Evolutionary conservation across 441 rosid genomes (phyloP).

Genomic region (Jatropha multifida): DNA sequence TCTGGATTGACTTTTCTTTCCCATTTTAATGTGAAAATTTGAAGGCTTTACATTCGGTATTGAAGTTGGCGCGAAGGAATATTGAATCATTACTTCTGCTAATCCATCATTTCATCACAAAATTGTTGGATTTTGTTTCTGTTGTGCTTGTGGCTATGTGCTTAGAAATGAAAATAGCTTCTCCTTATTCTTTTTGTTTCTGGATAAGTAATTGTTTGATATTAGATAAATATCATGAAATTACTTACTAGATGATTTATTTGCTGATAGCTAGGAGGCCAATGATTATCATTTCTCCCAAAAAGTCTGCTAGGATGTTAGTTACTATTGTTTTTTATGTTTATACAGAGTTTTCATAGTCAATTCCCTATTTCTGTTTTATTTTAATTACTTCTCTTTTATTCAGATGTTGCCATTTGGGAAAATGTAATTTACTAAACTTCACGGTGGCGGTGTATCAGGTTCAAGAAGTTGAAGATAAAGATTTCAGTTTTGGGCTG

Average conservation of each 20-base stretch:
- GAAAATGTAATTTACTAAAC: background rate
- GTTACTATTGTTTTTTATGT: too few relatives aligned
- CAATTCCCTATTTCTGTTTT: too few relatives aligned
- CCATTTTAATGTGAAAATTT: too few relatives aligned
- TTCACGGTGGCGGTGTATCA: slow-evolving; percentile 4
- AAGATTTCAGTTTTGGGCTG: background rate
- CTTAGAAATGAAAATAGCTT: background rate
- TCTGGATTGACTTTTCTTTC: too few relatives aligned
- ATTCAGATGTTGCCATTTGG: background rate
- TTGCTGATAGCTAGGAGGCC: background rate
- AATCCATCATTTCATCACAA: background rate
- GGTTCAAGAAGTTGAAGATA: slow-evolving; percentile 6
- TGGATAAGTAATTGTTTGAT: too few relatives aligned
- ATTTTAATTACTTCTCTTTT: background rate
- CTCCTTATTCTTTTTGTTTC: background rate
- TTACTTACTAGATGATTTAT: background rate
- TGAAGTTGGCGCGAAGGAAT: too few relatives aligned
- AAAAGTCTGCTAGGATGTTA: too few relatives aligned
- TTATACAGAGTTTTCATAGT: too few relatives aligned
- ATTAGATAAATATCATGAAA: too few relatives aligned
- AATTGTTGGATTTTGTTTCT: background rate
- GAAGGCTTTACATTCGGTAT: too few relatives aligned
- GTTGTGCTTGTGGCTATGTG: background rate
- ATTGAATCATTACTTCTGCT: too few relatives aligned
- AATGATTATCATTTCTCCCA: too few relatives aligned